A percentile compares a stretch with the other conserved stretches of the same genome.
Evolutionary conservation across 2,329 filamentous ascomycete species (phyloP).

Genomic region (Piedraia hortae): DNA sequence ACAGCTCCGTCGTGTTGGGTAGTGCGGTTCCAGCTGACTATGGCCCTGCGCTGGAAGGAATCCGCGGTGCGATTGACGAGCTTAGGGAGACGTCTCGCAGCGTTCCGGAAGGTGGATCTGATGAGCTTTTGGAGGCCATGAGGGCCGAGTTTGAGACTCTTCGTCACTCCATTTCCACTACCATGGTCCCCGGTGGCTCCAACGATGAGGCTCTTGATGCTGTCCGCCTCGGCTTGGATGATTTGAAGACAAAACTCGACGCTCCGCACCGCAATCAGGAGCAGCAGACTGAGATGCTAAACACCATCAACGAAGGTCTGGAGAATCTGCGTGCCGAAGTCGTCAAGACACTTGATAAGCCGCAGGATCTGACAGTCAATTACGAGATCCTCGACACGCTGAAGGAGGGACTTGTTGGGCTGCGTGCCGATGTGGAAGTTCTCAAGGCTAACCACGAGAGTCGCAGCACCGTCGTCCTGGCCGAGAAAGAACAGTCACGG

Average conservation of each 20-base stretch:
- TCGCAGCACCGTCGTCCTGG: conserved; percentile 26
- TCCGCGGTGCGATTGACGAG: conserved; percentile 13
- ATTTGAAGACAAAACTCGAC: conserved; percentile 25
- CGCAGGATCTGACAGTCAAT: conserved; percentile 54
- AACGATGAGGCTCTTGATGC: conserved; percentile 23
- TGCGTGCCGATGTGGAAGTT: conserved; percentile 52
- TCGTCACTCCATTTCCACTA: conserved; percentile 16
- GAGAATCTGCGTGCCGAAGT: conserved; percentile 51
- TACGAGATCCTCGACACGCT: conserved; percentile 76
- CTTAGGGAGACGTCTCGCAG: conserved; percentile 13
- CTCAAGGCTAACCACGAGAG: conserved; percentile 25
- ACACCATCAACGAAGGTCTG: conserved; percentile 40
- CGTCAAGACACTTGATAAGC: conserved; percentile 46
- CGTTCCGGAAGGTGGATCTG: conserved; percentile 9
- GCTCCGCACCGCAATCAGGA: conserved; percentile 22
- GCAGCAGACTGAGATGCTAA: conserved; percentile 29
- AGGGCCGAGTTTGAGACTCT: conserved; percentile 23
- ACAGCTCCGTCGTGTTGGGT: conserved; percentile 16
- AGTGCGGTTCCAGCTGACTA: conserved; percentile 7
- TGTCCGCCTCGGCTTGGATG: conserved; percentile 22
- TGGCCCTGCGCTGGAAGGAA: conserved; percentile 6
- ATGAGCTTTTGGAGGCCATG: conserved; percentile 25
- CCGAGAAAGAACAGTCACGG: conserved; percentile 13
- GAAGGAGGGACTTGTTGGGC: conserved; percentile 48
- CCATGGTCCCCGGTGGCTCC: conserved; percentile 15